phyloP scores from a whole-genome alignment of 148 eudicot species.

The Spergularia bocconei region DNA sequence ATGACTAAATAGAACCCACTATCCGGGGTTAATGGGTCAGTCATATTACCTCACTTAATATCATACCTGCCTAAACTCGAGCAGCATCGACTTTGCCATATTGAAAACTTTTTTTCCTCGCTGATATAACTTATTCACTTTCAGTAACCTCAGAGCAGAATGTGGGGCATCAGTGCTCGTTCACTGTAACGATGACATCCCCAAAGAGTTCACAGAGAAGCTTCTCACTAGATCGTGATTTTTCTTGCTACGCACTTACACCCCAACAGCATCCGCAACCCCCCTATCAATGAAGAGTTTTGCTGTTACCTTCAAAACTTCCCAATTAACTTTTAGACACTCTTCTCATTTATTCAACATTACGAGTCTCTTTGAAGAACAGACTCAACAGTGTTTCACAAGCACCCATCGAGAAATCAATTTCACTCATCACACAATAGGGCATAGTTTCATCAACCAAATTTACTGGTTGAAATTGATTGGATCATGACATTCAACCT shows the following conservation, averaged over 20 bases:
- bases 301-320: no score
- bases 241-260: neutral
- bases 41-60: neutral
- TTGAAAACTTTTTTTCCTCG: neutral
- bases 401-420: constrained; percentile 3
- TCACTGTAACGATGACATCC: neutral
- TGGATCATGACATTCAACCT: no score
- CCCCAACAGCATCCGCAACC: neutral
- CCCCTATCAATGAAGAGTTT: neutral
- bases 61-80: neutral
- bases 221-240: neutral
- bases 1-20: neutral
- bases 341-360: neutral
- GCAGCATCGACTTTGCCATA: no score
- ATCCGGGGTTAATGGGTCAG: no score
- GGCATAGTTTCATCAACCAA: neutral
- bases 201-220: neutral
- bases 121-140: neutral
- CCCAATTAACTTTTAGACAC: neutral
- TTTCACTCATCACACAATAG: neutral
- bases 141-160: neutral
- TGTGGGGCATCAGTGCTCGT: neutral
- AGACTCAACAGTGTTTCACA: neutral
- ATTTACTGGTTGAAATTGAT: neutral
- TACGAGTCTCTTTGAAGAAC: neutral